phyloP scores from a whole-genome alignment of 257 asterid genomes.

The Przewalskia tangutica region DNA sequence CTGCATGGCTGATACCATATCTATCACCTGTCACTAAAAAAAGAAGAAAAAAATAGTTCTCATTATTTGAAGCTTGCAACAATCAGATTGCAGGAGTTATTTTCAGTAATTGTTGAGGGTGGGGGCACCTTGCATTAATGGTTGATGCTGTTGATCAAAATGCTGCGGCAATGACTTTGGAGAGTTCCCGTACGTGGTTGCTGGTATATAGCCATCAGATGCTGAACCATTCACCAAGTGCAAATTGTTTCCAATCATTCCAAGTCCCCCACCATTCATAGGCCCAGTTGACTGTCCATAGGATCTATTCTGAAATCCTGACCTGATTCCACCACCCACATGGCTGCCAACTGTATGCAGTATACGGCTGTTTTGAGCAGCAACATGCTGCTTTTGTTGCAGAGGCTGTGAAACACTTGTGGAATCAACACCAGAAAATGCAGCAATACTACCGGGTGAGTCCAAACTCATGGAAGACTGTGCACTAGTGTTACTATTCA shows the following conservation, averaged over 20 bases:
- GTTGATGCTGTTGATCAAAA: constrained; percentile 61
- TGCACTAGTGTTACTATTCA: constrained; percentile 33
- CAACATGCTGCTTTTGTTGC: constrained; percentile 72
- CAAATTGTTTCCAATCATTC: constrained; percentile 47
- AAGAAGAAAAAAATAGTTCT: constrained; percentile 8
- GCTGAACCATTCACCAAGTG: constrained; percentile 39
- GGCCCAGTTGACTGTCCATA: constrained; percentile 58
- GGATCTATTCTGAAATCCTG: constrained; percentile 68
- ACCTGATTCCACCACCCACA: constrained; percentile 72
- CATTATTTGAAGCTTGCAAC: neutral
- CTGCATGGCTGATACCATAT: constrained; percentile 48
- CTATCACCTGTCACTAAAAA: constrained; percentile 59
- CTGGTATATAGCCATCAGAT: constrained; percentile 49
- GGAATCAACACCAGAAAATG: constrained; percentile 53
- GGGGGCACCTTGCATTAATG: constrained; percentile 51
- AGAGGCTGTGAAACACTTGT: constrained; percentile 46
- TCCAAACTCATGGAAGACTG: constrained; percentile 50
- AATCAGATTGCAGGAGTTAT: neutral
- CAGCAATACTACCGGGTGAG: constrained; percentile 40
- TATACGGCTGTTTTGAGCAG: constrained; percentile 71
- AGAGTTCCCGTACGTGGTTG: constrained; percentile 48
- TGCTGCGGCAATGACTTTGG: constrained; percentile 42
- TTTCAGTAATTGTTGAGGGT: neutral
- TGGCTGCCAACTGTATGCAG: constrained; percentile 79
- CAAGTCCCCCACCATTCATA: constrained; percentile 51